These are phyloP conservation scores for Zygotorulaspora florentina DNA, from an alignment of 805 yeast genomes.

Conservation along the genomic window DNA sequence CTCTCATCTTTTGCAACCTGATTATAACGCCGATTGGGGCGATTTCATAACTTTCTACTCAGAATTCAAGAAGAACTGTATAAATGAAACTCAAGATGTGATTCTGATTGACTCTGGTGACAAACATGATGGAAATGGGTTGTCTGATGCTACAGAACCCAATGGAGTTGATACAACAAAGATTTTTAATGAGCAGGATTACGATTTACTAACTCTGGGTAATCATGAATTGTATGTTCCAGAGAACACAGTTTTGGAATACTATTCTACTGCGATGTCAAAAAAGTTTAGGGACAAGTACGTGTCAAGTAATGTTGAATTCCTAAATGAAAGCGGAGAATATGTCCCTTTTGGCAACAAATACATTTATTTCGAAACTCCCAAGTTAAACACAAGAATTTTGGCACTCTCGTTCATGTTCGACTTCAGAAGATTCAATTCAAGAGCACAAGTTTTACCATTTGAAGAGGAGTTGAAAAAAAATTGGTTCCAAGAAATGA, in stretches of 20 bases:
- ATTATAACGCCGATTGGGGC: conserved; percentile 88
- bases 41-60: conserved; percentile 69
- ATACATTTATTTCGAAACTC: conserved; percentile 62
- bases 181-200: conserved; percentile 60
- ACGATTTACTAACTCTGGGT: conserved; percentile 80
- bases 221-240: conserved; percentile 83
- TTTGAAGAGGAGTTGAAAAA: conserved; percentile 49
- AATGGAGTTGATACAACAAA: conserved; percentile 62
- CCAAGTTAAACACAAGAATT: conserved; percentile 45
- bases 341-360: conserved; percentile 66
- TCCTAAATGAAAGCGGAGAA: conserved; percentile 38
- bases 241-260: conserved; percentile 63
- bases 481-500: conserved; percentile 59
- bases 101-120: conserved; percentile 86
- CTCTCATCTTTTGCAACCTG: conserved; percentile 77
- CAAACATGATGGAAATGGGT: conserved; percentile 90
- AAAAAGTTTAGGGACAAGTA: conserved; percentile 55
- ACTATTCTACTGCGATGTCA: conserved; percentile 50
- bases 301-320: conserved; percentile 70
- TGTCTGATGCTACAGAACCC: conserved; percentile 71
- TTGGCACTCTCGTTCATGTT: conserved; percentile 77
- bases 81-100: conserved; percentile 50
- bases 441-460: conserved; percentile 59
- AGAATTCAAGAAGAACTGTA: conserved; percentile 40
- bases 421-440: conserved; percentile 61